These are phyloP conservation scores for Pythium phragmitis DNA, from an alignment of 352 stramenopile genomes.

Conservation along the genomic window DNA sequence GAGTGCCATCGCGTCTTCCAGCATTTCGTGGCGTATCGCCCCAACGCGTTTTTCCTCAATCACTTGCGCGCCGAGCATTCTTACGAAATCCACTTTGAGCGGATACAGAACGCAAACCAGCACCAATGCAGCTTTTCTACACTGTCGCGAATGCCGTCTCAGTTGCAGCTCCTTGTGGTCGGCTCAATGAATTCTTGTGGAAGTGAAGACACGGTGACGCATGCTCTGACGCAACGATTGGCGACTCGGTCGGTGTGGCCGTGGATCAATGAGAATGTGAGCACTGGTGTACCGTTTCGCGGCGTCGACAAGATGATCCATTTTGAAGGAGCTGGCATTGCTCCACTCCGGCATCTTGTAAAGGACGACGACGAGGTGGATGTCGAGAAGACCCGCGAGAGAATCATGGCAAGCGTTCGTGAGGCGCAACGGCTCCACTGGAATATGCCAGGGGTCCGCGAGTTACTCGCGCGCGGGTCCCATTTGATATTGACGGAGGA, in stretches of 20 bases:
- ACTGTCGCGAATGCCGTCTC: slow-evolving; percentile 23
- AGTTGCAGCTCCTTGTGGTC: slow-evolving; percentile 41
- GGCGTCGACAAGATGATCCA: slow-evolving; percentile 27
- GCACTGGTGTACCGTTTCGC: slow-evolving; percentile 16
- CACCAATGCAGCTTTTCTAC: slow-evolving; percentile 58
- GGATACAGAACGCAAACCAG: slow-evolving; percentile 37
- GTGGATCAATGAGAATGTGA: slow-evolving; percentile 26
- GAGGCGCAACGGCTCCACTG: slow-evolving; percentile 55
- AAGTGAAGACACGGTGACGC: not conserved
- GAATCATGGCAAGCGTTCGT: slow-evolving; percentile 39
- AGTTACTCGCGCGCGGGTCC: slow-evolving; percentile 43
- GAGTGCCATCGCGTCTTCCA: slow-evolving; percentile 48
- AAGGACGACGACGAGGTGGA: not conserved
- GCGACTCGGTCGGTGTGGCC: slow-evolving; percentile 7
- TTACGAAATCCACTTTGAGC: slow-evolving; percentile 48
- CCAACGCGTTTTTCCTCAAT: slow-evolving; percentile 63
- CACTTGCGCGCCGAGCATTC: slow-evolving; percentile 56
- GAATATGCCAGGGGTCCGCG: slow-evolving; percentile 49
- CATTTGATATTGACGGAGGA: slow-evolving; percentile 47
- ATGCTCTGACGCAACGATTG: not conserved
- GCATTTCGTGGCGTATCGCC: slow-evolving; percentile 41
- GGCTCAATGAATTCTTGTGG: not conserved
- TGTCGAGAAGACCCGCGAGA: not conserved
- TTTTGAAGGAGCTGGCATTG: slow-evolving; percentile 34
- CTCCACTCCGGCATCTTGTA: not conserved